Base-by-base conservation (phyloP, 2,329 filamentous ascomycete species). In the Ophiostoma populinum region DNA sequence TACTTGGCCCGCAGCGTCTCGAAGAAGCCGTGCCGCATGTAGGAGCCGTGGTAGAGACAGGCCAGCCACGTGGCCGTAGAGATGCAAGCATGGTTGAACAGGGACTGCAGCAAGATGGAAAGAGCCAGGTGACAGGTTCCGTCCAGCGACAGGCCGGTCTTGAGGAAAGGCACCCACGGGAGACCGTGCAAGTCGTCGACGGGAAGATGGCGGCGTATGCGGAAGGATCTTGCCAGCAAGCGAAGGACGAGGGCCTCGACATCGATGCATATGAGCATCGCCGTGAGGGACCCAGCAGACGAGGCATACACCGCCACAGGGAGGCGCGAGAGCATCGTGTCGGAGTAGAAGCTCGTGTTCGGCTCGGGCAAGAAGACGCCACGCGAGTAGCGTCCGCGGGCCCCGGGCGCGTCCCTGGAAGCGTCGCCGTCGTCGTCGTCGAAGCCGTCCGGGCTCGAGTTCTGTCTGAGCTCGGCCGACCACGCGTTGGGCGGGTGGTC, bases 381-480 rank as follows among this genome's bases (percentile, higher is more conserved):
- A 7, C 31, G n/a, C 8, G 36, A 21, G 33, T 40, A 40, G 10
- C 28, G 28, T 13, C 35, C 39, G 18, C 16, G 34, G 9, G 25
- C n/a, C 5, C 26, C 26, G 5, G 7, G 24, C 17, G 11, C 10
- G 15, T 24, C 21, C n/a, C 19, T 22, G 7, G 6, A 24, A 7
- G 9, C 7, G 21, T 26, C 34, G 15, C n/a, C 35, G 3, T 17
- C 35, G 16, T 24, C 38, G n/a, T 6, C 31, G 2, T 32, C 34
- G 26, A 34, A 30, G 16, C 13, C 40, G 2, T 27, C 36, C 6
- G 20, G 20, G 9, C 38, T 27, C 2, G 45, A 35, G 40, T 62
- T 71, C 3, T 67, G 65, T 1, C 68, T 60, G 13, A 73, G 49
- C 45, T 74, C 69, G 10, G 69, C 68, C 4, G 65, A 68, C 69